These are phyloP conservation scores for Lyophyllum shimeji DNA, from an alignment of 768 basidiomycete genomes.

Conservation along the genomic window DNA sequence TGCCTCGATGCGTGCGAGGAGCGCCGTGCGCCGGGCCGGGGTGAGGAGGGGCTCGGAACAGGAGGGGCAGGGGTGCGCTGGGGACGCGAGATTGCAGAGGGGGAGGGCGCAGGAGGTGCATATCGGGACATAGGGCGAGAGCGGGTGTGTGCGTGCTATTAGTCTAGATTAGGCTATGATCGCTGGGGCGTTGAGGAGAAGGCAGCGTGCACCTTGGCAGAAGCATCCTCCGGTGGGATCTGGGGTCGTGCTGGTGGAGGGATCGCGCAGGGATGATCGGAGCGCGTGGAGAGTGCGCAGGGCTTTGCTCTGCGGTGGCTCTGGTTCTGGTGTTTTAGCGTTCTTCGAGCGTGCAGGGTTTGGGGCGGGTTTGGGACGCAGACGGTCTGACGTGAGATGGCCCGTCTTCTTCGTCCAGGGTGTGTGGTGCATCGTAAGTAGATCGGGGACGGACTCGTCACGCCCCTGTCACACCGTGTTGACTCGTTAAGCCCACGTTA, in stretches of 20 bases:
- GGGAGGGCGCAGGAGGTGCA: conserved; percentile 62
- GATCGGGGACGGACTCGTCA: neutral
- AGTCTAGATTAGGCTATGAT: neutral
- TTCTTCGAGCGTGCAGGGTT: conserved; percentile 29
- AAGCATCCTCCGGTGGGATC: conserved; percentile 71
- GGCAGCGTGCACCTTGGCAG: conserved; percentile 52
- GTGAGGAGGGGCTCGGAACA: conserved; percentile 44
- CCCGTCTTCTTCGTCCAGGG: conserved; percentile 40
- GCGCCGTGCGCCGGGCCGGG: conserved; percentile 25
- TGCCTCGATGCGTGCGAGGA: conserved; percentile 43
- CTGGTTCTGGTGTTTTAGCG: conserved; percentile 26
- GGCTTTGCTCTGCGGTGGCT: conserved; percentile 45
- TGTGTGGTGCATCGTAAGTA: conserved; percentile 35
- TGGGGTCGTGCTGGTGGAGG: conserved; percentile 26
- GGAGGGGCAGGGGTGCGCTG: conserved; percentile 54
- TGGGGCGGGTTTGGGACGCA: conserved; percentile 33
- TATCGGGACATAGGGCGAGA: conserved; percentile 57
- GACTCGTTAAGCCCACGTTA: too few relatives aligned
- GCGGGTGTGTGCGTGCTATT: conserved; percentile 52
- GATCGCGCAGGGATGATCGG: conserved; percentile 35
- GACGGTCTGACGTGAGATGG: conserved; percentile 51
- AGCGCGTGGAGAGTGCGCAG: conserved; percentile 49
- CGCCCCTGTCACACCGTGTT: neutral
- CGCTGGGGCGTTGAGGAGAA: neutral
- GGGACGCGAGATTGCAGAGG: conserved; percentile 58